Conservation (phyloP, 2,329 filamentous ascomycete genomes). For the Fusarium pseudoanthophilum region DNA sequence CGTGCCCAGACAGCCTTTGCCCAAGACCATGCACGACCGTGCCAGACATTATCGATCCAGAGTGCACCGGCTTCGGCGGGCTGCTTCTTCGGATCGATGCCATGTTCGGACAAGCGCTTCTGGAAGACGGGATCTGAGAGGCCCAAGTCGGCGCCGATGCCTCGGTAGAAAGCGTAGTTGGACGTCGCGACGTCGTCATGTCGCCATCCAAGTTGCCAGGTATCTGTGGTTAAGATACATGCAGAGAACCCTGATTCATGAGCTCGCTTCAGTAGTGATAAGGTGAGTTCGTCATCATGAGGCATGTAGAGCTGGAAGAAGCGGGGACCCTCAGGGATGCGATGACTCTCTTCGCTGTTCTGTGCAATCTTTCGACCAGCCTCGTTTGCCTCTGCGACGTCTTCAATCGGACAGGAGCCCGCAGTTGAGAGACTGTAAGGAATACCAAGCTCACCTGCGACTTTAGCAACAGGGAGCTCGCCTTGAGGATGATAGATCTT, state of each 20-base stretch:
- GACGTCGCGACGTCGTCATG: constrained; percentile 12
- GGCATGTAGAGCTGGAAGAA: constrained; percentile 23
- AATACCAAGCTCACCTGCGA: constrained; percentile 6
- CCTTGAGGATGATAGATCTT: constrained; percentile 18
- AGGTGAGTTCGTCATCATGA: neutral
- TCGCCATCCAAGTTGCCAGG: constrained; percentile 14
- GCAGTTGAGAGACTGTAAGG: constrained; percentile 10
- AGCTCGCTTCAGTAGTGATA: neutral
- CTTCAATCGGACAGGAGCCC: constrained; percentile 8
- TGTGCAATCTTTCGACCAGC: neutral
- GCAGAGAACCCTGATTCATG: neutral
- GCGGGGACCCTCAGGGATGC: neutral
- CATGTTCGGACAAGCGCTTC: neutral
- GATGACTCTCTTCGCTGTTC: neutral
- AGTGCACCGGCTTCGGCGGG: constrained; percentile 9
- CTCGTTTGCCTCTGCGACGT: constrained; percentile 1
- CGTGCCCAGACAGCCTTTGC: constrained; percentile 14
- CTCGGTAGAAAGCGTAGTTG: constrained; percentile 9
- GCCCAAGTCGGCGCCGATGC: constrained; percentile 8
- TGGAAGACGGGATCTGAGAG: constrained; percentile 11
- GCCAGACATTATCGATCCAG: constrained; percentile 23
- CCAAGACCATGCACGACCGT: constrained; percentile 22
- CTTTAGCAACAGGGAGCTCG: constrained; percentile 8
- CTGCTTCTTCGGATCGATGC: constrained; percentile 10
- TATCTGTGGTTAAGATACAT: constrained; percentile 5